Percentiles rank a stretch among this genome's conserved stretches.
phyloP scores from a whole-genome alignment of 495 filamentous ascomycete genomes.

The Aspergillus wentii region DNA sequence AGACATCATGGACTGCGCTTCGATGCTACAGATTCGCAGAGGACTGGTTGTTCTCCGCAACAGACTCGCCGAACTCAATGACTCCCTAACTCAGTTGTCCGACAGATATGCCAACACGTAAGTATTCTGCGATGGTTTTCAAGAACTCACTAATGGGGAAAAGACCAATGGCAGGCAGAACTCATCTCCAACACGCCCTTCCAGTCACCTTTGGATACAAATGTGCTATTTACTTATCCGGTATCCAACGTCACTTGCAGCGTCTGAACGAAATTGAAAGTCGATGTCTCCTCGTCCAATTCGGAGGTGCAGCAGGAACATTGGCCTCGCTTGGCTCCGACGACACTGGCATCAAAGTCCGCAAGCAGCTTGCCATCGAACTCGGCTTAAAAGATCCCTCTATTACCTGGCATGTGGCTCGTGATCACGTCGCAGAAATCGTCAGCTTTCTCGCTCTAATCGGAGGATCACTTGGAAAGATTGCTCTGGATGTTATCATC shows the following conservation, averaged over 20 bases:
- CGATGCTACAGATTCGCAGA: conserved; percentile 43
- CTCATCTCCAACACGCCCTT: conserved; percentile 48
- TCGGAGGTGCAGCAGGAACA: conserved; percentile 38
- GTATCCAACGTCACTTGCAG: too few species aligned
- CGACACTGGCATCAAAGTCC: conserved; percentile 22
- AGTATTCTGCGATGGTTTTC: too few species aligned
- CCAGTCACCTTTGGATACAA: conserved; percentile 48
- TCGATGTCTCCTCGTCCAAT: conserved; percentile 32
- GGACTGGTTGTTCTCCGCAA: conserved; percentile 39
- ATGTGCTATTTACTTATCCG: conserved; percentile 39
- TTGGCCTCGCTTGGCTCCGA: conserved; percentile 25
- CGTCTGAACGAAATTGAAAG: conserved; percentile 24
- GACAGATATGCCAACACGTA: conserved; percentile 40
- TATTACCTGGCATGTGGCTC: conserved; percentile 39
- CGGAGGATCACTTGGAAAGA: conserved; percentile 39
- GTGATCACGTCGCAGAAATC: conserved; percentile 41
- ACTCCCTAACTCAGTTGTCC: conserved; percentile 29
- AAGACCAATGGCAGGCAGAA: conserved; percentile 48
- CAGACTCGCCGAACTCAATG: conserved; percentile 29
- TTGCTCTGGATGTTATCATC: conserved; percentile 45
- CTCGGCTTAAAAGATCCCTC: conserved; percentile 25
- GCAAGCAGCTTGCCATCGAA: conserved; percentile 26
- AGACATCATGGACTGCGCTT: conserved; percentile 49
- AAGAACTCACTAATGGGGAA: too few species aligned
- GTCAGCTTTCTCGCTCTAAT: conserved; percentile 40